Conservation (phyloP, 805 yeast genomes). For the Starmerella apis region DNA sequence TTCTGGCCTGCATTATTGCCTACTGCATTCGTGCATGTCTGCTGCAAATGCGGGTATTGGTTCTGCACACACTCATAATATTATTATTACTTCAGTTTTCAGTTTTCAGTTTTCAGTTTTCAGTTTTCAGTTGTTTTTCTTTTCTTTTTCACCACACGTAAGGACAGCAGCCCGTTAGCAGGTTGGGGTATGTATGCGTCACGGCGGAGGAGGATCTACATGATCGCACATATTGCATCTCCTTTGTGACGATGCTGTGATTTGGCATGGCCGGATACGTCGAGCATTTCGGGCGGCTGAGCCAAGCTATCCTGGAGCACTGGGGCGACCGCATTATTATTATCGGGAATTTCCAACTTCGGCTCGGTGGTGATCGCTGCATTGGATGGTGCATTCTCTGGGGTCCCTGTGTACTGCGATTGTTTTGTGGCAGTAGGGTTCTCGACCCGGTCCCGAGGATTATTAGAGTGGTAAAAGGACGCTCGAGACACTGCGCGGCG, state of each 20-base stretch:
- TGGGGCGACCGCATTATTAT: not conserved
- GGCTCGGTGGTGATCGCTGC: not conserved
- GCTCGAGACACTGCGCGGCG: constrained; percentile 17
- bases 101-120: too few species aligned
- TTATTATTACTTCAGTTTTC: not conserved
- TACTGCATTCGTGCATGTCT: too few species aligned
- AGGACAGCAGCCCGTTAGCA: too few species aligned
- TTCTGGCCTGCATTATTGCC: too few species aligned
- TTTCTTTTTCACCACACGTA: too few species aligned
- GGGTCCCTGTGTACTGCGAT: not conserved
- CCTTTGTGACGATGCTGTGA: not conserved
- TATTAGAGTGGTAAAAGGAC: constrained; percentile 11
- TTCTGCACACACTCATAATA: not conserved
- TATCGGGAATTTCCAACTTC: too few species aligned
- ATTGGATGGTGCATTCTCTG: not conserved
- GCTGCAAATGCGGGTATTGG: not conserved
- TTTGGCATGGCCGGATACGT: constrained; percentile 2
- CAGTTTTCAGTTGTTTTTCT: too few species aligned
- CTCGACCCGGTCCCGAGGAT: not conserved
- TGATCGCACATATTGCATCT: constrained; percentile 5
- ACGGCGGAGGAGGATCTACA: not conserved
- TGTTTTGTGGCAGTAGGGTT: constrained; percentile 1
- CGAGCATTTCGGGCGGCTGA: constrained; percentile 13
- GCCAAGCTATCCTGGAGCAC: constrained; percentile 11
- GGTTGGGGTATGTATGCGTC: too few species aligned